Base-by-base conservation (phyloP, 192 early-diverging fungal species). In the Coemansia sp. region DNA sequence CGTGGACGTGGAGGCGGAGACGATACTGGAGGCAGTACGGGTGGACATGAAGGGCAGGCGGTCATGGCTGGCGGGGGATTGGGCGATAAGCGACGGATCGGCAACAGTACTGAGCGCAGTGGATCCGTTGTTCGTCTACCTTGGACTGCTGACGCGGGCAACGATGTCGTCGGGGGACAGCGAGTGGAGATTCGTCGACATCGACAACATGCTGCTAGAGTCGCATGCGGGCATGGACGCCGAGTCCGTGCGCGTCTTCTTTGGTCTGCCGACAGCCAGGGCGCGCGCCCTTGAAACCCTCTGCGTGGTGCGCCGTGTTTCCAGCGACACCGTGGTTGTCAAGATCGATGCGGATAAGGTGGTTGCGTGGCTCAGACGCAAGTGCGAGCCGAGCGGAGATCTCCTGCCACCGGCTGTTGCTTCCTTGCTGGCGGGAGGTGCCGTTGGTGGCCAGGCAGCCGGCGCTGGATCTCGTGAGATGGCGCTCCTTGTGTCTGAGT, bases 91-190 rank as follows among this genome's bases (percentile, higher is more conserved):
- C 50, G 53, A 72, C 42, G 78, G 78, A 6, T 72, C 74, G 2
- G 54, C 61, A 4, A 39, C 63, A 8, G 25, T 81, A 43, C 55
- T 81, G 54, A 74, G 69, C 2, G 70, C 70, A 0, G 65, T 72
- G 19, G 78, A 81, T 32, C 78, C 78, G 46, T 54, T 81, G 32
- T 81, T 81, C 17, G 42, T 81, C 5, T 76, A 70, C 67, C 44
- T 81, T 14, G 61, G 56, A 11, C 60, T 81, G 38, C 38, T 81
- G 14, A 81, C 78, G 7, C 54, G 58, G 7, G 51, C 56, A 9
- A 69, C 70, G 5, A 55, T 17, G 42, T 32, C 53, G 42, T 32
- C 53, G 2, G 58, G 62, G 2, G 70, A 66, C 13, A 61, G 58
- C 39, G 70, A 72, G 38, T 72, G 66, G 64, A 69, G 60, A 44